Evolutionary conservation across 2,329 filamentous ascomycete species (phyloP), one percentile per base, ranked within the genome.

Genomic region (Fusarium brevicatenulatum): DNA sequence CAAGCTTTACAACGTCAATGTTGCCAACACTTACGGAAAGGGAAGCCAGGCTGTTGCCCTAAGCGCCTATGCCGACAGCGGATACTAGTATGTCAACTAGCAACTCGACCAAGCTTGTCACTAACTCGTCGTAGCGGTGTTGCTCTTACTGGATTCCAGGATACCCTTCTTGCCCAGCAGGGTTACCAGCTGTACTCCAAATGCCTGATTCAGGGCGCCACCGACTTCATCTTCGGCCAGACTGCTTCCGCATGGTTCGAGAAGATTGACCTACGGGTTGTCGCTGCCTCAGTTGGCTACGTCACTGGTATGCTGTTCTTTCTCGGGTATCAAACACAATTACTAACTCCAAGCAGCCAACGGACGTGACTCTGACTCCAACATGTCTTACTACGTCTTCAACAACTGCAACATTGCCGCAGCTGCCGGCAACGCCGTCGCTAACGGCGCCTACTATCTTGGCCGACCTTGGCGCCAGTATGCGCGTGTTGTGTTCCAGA

Each of bases 1-100:
- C 66, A 87, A 86, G 72, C 81, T 91, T 23, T 92, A 92, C 82
- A 92, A 92, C 71, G 83, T 92, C 78, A 89, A 87, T 60, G 80
- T 87, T 16, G 79, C 81, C 18, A 87, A 87, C 72, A 81, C 81
- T 0, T 85, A 83, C 59, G 86, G 86, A n/a, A 66, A 83, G 69
- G 85, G 85, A 1, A 82, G 80, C 63, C 85, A 87, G 71, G 85
- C 85, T 39, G 81, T 87, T 23, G 86, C 86, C 7, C 71, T 87
- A 19, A 83, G 82, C 23, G 84, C 85, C 2, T 83, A 85, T 57
- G 80, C 79, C 12, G 77, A 83, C 63, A 82, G 83, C 60, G 86
- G 84, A 9, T 87, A 84, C 73, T 88, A 88, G 64, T 67, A 60
- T 13, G 64, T 40, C 0, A 12, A 9, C 10, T 9, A 2, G 10